A percentile compares a stretch with the other conserved stretches of the same genome.
These are phyloP conservation scores for Rubia tinctorum DNA, from an alignment of 305 asterid species.

Conservation along the genomic window DNA sequence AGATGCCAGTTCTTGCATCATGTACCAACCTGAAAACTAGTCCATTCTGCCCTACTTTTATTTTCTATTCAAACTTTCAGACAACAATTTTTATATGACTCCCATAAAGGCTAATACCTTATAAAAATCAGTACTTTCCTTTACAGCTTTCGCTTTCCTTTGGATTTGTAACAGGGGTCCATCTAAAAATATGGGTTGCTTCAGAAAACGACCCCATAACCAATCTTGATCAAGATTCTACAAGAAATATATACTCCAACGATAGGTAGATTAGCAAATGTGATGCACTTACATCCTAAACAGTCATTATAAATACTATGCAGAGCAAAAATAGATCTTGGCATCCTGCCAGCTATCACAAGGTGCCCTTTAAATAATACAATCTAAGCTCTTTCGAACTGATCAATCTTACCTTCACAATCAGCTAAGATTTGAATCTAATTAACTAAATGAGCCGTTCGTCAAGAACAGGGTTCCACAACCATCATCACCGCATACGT, in stretches of 20 bases:
- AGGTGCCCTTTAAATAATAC: not conserved
- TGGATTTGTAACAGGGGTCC: conserved; percentile 10
- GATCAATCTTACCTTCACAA: not conserved
- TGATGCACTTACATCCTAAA: not conserved
- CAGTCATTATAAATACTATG: not conserved
- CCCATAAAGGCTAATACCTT: not conserved
- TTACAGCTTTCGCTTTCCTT: conserved; percentile 19
- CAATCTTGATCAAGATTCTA: conserved; percentile 6
- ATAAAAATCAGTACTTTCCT: conserved; percentile 1
- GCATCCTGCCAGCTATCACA: not conserved
- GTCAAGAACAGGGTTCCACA: not conserved
- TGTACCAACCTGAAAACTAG: conserved; percentile 38
- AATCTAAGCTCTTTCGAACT: not conserved
- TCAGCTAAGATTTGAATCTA: conserved; percentile 10
- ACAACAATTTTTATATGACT: no score
- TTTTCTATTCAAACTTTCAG: not conserved
- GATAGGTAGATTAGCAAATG: conserved; percentile 2
- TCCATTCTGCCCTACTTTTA: conserved; percentile 4
- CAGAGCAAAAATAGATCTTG: not conserved
- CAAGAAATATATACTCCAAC: conserved; percentile 2
- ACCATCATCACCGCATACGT: not conserved
- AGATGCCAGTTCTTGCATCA: conserved; percentile 43
- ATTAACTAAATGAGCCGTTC: not conserved
- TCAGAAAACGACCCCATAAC: conserved; percentile 12
- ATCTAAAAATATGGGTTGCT: conserved; percentile 8